These are phyloP conservation scores for Deinandra increscens DNA, from an alignment of 129 eudicot species.

Conservation along the genomic window DNA sequence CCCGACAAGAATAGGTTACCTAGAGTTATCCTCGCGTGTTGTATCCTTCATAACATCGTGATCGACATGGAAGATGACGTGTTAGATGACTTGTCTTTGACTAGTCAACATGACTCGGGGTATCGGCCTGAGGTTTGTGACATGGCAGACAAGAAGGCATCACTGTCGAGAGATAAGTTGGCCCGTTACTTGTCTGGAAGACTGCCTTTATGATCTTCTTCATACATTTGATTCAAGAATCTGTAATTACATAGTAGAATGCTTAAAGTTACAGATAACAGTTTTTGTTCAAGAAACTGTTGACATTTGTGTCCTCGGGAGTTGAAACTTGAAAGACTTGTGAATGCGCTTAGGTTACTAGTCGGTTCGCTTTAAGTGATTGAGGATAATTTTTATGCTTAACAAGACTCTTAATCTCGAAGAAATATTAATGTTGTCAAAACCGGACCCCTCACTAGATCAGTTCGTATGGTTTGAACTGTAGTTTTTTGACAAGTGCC, in stretches of 20 bases:
- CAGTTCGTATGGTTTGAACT: too few species aligned
- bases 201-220: conserved; percentile 28
- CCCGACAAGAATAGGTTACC: conserved; percentile 82
- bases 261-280: too few species aligned
- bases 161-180: conserved; percentile 55
- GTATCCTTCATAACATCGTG: conserved; percentile 70
- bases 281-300: too few species aligned
- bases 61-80: conserved; percentile 77
- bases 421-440: too few species aligned
- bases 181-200: conserved; percentile 54
- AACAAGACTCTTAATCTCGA: too few species aligned
- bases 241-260: conserved; percentile 23
- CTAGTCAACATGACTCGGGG: conserved; percentile 52
- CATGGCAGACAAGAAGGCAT: conserved; percentile 42
- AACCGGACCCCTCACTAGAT: too few species aligned
- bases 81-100: conserved; percentile 42
- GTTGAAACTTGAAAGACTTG: too few species aligned
- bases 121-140: conserved; percentile 60
- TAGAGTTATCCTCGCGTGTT: conserved; percentile 65
- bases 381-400: too few species aligned
- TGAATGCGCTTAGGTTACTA: too few species aligned
- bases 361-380: too few species aligned
- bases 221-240: conserved; percentile 8
- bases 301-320: too few species aligned
- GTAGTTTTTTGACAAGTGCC: too few species aligned